These are phyloP conservation scores for Colletotrichum nymphaeae DNA, from an alignment of 2,329 filamentous ascomycete genomes.

Conservation along the genomic window DNA sequence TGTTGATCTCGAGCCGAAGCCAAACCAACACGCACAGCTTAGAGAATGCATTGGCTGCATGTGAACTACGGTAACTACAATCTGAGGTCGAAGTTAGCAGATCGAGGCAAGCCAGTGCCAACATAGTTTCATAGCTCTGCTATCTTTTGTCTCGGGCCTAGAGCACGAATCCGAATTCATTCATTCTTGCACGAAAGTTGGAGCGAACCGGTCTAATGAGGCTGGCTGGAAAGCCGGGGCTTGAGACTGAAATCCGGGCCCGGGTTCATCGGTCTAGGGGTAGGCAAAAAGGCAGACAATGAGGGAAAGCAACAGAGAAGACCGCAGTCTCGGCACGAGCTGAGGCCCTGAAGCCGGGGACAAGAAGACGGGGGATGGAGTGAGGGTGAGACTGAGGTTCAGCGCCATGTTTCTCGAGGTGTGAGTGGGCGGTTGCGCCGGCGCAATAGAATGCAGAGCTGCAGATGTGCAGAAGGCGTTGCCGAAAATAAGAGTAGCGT, in stretches of 20 bases:
- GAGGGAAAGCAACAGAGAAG: background rate
- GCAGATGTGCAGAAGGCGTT: conserved; percentile 15
- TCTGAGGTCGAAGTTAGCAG: background rate
- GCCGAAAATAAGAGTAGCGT: conserved; percentile 17
- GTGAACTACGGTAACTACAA: background rate
- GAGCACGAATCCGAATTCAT: conserved; percentile 4
- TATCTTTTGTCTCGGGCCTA: conserved; percentile 14
- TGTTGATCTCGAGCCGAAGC: background rate
- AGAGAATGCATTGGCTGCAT: background rate
- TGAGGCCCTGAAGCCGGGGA: conserved; percentile 16
- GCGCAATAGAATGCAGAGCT: conserved; percentile 2
- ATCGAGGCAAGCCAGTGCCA: background rate
- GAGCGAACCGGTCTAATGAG: conserved; percentile 1
- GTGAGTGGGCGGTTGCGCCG: conserved; percentile 2
- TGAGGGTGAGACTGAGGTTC: conserved; percentile 25
- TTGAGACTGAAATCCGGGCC: background rate
- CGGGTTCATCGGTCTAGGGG: background rate
- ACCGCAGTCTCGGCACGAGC: background rate
- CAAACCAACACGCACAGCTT: background rate
- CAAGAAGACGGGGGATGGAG: background rate
- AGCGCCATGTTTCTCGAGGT: conserved; percentile 14
- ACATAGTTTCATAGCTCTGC: background rate
- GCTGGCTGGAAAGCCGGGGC: conserved; percentile 3
- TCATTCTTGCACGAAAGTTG: background rate
- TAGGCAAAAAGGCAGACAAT: background rate